Base-by-base conservation (phyloP, 169 alveolate genomes). In the Perkinsus olseni region DNA sequence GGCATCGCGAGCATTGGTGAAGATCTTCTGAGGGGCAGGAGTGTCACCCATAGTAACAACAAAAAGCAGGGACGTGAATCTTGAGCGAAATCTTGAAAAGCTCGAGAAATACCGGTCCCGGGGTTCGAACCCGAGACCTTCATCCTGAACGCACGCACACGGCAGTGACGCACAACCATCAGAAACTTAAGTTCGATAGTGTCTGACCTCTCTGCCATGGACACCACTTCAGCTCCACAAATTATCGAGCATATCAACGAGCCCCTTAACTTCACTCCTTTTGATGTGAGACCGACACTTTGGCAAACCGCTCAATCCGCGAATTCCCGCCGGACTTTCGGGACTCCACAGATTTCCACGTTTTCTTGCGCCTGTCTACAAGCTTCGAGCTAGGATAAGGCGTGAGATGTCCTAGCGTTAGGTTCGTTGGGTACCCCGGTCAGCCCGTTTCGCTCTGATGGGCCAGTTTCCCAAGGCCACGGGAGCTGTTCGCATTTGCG, bases 221-320 rank as follows among this genome's bases (percentile, higher is more conserved):
- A 97, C 95, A 95, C 97, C 62, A 96, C 97, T 34, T 95, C 95
- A 91, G 98, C 98, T 40, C 98, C 98, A 74, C 95, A 97, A 93
- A 96, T 97, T 40, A 96, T 97, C 24, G 98, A 97, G 92, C 98
- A 96, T 92, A 93, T 95, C 11, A 91, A 94, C n/a, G 94, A 96
- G 91, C 93, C 96, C 37, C 92, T 97, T 51, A 94, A 93, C 31
- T 97, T 96, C 93, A 97, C 98, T 74, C 98, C 98, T 0, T 96
- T 96, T 92, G 97, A 96, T 37, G 96, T 95, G 11, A 96, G 95
- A 0, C 82, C 1, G 1, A 0, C 37, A n/a, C n/a, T n/a, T n/a
- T n/a, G n/a, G n/a, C n/a, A n/a, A 28, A 28, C 37, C 31, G 82
- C 34, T 62, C 31, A n/a, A n/a, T n/a, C n/a, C n/a, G n/a, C n/a